A percentile compares a stretch with the other conserved stretches of the same genome.
These are phyloP conservation scores for Pseudozyma sp. DNA, from an alignment of 1,284 basidiomycete genomes.

Conservation along the genomic window DNA sequence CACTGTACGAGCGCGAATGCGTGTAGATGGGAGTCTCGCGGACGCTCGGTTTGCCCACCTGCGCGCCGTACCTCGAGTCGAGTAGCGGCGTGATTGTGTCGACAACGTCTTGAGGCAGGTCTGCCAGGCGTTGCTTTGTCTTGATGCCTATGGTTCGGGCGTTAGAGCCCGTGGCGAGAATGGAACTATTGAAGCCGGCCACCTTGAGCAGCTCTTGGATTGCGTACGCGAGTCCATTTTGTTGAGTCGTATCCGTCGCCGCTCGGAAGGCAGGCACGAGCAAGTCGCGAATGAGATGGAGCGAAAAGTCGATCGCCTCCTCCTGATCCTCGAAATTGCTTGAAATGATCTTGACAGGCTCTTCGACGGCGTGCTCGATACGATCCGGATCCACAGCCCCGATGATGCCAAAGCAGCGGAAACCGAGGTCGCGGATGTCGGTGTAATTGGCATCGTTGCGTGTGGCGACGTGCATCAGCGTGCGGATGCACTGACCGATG, in stretches of 20 bases:
- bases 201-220: slow-evolving; percentile 92
- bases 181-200: slow-evolving; percentile 83
- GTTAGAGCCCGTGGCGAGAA: slow-evolving; percentile 71
- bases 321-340: slow-evolving; percentile 85
- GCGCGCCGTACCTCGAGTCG: slow-evolving; percentile 62
- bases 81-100: slow-evolving; percentile 87
- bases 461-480: slow-evolving; percentile 79
- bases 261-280: slow-evolving; percentile 92
- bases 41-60: slow-evolving; percentile 41
- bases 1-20: slow-evolving; percentile 82
- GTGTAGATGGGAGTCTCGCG: slow-evolving; percentile 74
- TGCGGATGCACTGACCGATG: slow-evolving; percentile 78
- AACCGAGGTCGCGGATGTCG: slow-evolving; percentile 75
- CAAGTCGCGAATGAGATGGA: slow-evolving; percentile 86
- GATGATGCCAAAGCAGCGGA: slow-evolving; percentile 91
- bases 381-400: slow-evolving; percentile 97
- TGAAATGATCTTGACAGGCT: slow-evolving; percentile 79
- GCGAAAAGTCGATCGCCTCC: slow-evolving; percentile 83
- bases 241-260: slow-evolving; percentile 92
- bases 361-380: slow-evolving; percentile 77
- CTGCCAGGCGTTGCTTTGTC: slow-evolving; percentile 77
- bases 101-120: slow-evolving; percentile 82
- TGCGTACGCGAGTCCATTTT: slow-evolving; percentile 86
- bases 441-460: slow-evolving; percentile 75
- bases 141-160: slow-evolving; percentile 73